Base-by-base conservation (phyloP, 2,329 filamentous ascomycete genomes). In the Exophiala dermatitidis region DNA sequence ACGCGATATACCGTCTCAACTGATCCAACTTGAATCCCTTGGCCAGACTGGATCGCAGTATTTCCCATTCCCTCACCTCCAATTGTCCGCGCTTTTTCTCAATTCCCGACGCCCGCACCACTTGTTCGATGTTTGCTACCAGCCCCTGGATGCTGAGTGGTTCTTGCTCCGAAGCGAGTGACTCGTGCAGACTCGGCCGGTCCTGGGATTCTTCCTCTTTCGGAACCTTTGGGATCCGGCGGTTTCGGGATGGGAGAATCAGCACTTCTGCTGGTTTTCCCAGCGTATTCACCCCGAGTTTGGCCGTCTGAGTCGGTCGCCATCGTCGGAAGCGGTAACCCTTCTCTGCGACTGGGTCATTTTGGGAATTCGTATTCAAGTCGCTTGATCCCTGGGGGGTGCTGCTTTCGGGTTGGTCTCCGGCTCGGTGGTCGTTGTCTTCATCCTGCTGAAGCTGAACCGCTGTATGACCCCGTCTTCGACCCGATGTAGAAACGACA, bases 251-350 rank as follows among this genome's bases (percentile, higher is more conserved):
- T 37, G 62, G 60, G 5, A 72, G 61, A 28, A 72, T 62, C 29
- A 72, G 57, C 4, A 72, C 65, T 46, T 71, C 63, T 2, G 65
- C 69, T 1, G 69, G 69, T 46, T 68, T 63, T 30, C 71, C 71
- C 5, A 72, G 57, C 1, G 67, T 54, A 36, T 66, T 59, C 30
- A 70, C 65, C 33, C 64, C 64, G 5, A 72, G 64, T 5, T 62
- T 42, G 3, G 66, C 59, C 5, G 52, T 54, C n/a, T 46, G 53
- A 26, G 53, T 45, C 8, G 58, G 59, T 30, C 46, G 51, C 58
- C 57, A 60, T 45, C 48, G 50, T 29, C 53, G 53, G 44, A 34
- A 59, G 5, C 42, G 4, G 43, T 48, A 12, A n/a, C 43, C 46
- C 36, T 46, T 38, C 19, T 47, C 40, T 30, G 43, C 32, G 12